Conservation (phyloP, 371 early-diverging fungal species). For the Lichtheimia corymbifera region DNA sequence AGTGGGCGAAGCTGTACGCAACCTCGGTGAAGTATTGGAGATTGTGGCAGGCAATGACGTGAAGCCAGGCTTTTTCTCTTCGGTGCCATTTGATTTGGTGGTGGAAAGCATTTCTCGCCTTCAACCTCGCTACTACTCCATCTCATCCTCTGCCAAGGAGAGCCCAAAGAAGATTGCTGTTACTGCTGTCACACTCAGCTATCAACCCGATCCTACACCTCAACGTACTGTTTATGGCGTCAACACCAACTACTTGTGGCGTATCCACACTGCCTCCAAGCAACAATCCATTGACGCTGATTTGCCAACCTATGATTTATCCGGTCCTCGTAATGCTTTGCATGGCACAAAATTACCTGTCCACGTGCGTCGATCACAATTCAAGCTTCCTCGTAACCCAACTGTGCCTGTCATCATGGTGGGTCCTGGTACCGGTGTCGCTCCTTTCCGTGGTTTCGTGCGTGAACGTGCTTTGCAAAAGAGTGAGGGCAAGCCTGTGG, state of each 20-base stretch:
- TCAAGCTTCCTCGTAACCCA: constrained; percentile 83
- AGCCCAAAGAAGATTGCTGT: constrained; percentile 73
- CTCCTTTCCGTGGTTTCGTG: constrained; percentile 95
- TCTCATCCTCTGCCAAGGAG: constrained; percentile 84
- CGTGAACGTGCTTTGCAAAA: constrained; percentile 80
- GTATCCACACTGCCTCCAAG: constrained; percentile 39
- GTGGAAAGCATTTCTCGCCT: constrained; percentile 83
- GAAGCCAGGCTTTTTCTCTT: constrained; percentile 32
- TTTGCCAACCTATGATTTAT: constrained; percentile 47
- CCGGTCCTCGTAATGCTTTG: constrained; percentile 57
- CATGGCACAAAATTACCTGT: constrained; percentile 64
- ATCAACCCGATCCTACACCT: constrained; percentile 58
- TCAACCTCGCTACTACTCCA: constrained; percentile 93
- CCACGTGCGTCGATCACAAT: constrained; percentile 85
- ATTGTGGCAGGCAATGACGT: constrained; percentile 19
- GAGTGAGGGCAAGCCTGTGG: constrained; percentile 60
- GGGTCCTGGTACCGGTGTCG: constrained; percentile 98
- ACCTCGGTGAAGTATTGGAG: constrained; percentile 69
- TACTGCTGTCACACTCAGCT: constrained; percentile 89
- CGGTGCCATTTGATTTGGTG: constrained; percentile 73
- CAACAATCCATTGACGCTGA: constrained; percentile 38
- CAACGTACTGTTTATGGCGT: constrained; percentile 72
- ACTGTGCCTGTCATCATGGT: constrained; percentile 92
- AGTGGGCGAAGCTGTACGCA: constrained; percentile 66
- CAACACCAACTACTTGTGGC: constrained; percentile 73